phyloP scores from a whole-genome alignment of 192 early-diverging fungal species.

The Phlyctochytrium arcticum region DNA sequence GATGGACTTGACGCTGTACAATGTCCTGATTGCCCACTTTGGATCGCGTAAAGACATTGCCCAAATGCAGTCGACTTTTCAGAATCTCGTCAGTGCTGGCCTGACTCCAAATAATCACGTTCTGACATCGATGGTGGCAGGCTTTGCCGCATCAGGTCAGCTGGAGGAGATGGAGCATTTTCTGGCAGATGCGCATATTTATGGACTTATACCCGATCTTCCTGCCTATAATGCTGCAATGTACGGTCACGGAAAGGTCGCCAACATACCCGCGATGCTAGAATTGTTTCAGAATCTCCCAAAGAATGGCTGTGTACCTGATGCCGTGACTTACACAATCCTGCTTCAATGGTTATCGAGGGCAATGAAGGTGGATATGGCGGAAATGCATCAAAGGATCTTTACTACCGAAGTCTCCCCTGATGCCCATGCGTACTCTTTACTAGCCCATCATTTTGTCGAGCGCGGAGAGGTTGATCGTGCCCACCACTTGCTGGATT shows the following conservation, averaged over 20 bases:
- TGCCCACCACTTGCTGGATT: neutral
- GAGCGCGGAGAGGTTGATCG: neutral
- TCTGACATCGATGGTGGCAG: constrained; percentile 12
- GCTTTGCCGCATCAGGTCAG: neutral
- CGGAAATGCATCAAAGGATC: constrained; percentile 9
- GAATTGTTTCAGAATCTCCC: constrained; percentile 12
- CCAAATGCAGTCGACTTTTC: constrained; percentile 1
- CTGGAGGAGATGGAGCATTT: too few species aligned
- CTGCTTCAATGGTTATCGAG: constrained; percentile 10
- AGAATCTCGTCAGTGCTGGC: neutral
- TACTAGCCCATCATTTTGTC: constrained; percentile 1
- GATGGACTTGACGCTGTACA: constrained; percentile 2
- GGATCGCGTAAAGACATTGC: constrained; percentile 6
- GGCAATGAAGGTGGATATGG: neutral
- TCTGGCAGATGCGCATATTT: neutral
- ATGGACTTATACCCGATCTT: constrained; percentile 3
- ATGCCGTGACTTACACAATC: constrained; percentile 16
- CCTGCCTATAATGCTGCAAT: constrained; percentile 15
- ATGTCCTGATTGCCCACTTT: neutral
- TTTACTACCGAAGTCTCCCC: constrained; percentile 20
- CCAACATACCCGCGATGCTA: neutral
- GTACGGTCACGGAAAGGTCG: neutral
- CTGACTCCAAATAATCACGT: constrained; percentile 1
- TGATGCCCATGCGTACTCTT: neutral
- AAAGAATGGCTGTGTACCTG: neutral